Evolutionary conservation across 305 asterid genomes (phyloP).

Genomic region (Ilex paraguariensis): DNA sequence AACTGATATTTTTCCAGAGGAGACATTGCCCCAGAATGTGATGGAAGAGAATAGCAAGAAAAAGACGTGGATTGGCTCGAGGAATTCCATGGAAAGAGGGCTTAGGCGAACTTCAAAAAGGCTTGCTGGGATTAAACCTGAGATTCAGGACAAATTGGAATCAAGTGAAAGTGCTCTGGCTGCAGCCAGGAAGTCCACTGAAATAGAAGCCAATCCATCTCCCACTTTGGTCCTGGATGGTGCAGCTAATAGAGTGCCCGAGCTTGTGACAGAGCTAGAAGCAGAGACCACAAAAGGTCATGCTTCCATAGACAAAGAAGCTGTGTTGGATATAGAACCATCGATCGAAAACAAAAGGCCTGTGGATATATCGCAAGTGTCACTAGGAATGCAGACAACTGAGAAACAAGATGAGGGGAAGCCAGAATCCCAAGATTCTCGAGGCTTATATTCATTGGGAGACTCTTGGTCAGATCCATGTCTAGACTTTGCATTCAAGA

Average conservation of each 20-base stretch:
- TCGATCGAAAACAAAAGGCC: constrained; percentile 17
- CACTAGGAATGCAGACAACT: constrained; percentile 11
- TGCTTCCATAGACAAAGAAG: constrained; percentile 12
- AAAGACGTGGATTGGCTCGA: constrained; percentile 7
- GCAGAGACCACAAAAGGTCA: constrained; percentile 5
- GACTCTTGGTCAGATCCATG: constrained; percentile 66
- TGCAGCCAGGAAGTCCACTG: constrained; percentile 21
- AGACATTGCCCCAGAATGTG: not conserved
- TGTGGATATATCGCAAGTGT: constrained; percentile 21
- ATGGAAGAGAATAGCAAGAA: not conserved
- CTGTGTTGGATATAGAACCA: constrained; percentile 19
- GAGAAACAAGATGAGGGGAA: constrained; percentile 25
- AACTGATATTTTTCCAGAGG: constrained; percentile 5
- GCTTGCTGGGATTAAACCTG: constrained; percentile 28
- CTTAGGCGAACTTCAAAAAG: constrained; percentile 37
- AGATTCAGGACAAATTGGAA: constrained; percentile 16
- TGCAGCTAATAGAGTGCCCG: constrained; percentile 17
- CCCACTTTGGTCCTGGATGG: constrained; percentile 1
- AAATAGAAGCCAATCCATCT: constrained; percentile 12
- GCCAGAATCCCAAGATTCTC: constrained; percentile 25
- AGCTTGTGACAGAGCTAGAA: constrained; percentile 18
- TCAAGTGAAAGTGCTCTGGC: constrained; percentile 30
- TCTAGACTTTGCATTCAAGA: constrained; percentile 60
- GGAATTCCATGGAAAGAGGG: constrained; percentile 20
- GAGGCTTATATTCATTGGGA: constrained; percentile 35